Evolutionary conservation across 1,284 basidiomycete species (phyloP), one percentile per base, ranked within the genome.

Genomic region (Sanghuangporus baumii): DNA sequence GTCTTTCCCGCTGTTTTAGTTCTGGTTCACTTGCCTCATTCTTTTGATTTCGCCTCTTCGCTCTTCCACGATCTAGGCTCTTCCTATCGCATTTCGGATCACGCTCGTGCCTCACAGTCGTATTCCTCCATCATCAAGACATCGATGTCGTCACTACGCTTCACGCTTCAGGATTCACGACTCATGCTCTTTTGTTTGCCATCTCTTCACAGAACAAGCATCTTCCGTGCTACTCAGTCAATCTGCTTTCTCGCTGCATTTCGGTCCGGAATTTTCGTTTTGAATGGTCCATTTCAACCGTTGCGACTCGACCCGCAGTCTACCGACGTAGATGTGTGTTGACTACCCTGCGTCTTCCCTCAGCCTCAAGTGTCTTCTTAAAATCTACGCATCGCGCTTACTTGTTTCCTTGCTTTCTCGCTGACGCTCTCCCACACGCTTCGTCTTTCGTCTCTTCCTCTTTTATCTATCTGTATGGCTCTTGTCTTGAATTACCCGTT

Each of bases 171-270:
- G 26, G 26, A 46, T 18, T 46, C 72, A 72, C 26, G 63, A 41
- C 72, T 31, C 60, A 67, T 52, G 52, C 51, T 11, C 70, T 74
- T 69, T 72, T 57, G 48, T 60, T 52, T 38, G 18, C 12, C 23
- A 11, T 51, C 50, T 20, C 3, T 51, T 23, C 50, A n/a, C 18
- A 11, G 26, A 12, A 3, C 50, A 12, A 12, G 12, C 23, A 60
- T 60, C 62, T 48, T 62, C 67, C 31, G 63, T 58, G 57, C 54
- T 51, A 40, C 38, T 51, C n/a, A 46, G 61, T 37, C 46, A 43
- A 60, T 38, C 23, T n/a, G 1, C 16, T 57, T 54, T 61, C 8
- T 11, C 6, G 11, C 6, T 43, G 12, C 20, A 51, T 51, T 51
- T 51, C 48, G 14, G 12, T 20, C 6, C 48, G 20, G 18, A 51